Percentiles rank a stretch among this genome's conserved stretches.
Conservation (phyloP, 106 monocot species). For the Triglochin maritima region DNA sequence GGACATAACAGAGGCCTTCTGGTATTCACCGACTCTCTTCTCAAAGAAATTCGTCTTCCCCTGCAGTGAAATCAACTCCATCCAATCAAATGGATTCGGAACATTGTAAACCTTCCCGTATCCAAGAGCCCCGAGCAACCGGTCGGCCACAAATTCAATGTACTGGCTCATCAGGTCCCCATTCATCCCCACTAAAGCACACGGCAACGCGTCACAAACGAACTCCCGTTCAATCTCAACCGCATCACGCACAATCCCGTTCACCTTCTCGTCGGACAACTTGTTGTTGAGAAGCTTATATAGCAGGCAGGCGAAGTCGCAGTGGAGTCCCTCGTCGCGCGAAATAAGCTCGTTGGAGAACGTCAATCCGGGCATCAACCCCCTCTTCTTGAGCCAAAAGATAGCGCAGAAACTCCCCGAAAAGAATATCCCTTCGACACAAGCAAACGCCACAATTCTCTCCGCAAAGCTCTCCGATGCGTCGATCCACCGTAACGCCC, state of each 20-base stretch:
- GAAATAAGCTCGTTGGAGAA: constrained; percentile 72
- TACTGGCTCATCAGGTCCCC: constrained; percentile 27
- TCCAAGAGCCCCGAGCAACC: constrained; percentile 12
- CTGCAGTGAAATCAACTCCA: constrained; percentile 33
- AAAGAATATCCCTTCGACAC: constrained; percentile 34
- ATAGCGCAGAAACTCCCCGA: constrained; percentile 30
- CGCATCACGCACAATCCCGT: constrained; percentile 47
- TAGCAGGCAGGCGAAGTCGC: constrained; percentile 85
- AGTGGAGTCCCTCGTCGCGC: constrained; percentile 88
- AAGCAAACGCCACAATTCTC: constrained; percentile 26
- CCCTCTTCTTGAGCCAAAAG: constrained; percentile 33
- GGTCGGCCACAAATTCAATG: constrained; percentile 24
- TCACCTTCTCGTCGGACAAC: constrained; percentile 37
- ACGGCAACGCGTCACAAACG: constrained; percentile 58
- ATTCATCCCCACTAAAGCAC: constrained; percentile 58
- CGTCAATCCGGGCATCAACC: constrained; percentile 30
- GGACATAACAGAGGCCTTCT: constrained; percentile 51
- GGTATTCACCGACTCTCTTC: constrained; percentile 32
- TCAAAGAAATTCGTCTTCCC: constrained; percentile 46
- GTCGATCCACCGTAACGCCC: constrained; percentile 27
- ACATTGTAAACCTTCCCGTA: constrained; percentile 12
- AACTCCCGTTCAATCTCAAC: constrained; percentile 81
- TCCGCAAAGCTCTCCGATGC: constrained; percentile 23
- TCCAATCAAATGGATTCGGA: constrained; percentile 19
- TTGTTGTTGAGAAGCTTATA: constrained; percentile 36